Evolutionary conservation across 805 yeast genomes (phyloP), one percentile per base, ranked within the genome.

Genomic region (Kazachstania taianensis): DNA sequence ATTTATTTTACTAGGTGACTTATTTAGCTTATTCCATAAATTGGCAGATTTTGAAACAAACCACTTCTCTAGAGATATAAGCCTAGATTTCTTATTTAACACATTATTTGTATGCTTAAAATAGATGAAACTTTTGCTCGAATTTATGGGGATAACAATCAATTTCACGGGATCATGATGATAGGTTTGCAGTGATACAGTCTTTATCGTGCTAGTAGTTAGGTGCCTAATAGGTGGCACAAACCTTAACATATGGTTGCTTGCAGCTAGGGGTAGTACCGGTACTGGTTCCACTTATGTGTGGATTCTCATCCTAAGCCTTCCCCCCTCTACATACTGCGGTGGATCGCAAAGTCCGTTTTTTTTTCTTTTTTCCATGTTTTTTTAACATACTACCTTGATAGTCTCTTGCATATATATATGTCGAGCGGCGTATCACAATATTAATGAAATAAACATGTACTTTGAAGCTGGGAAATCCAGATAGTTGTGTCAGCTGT

Each of bases 71-170:
- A 46, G 45, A 30, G 49, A 44, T 5, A 63, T 56, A 10, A 69
- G 29, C 33, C 53, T 57, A 12, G 69, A 65, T n/a, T 44, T 53
- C 28, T 41, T 53, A 38, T 61, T 61, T n/a, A 58, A 20, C 2
- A 61, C 36, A 7, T 46, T 45, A 9, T 50, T 43, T 27, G 66
- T 65, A 48, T 76, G 78, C 55, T 80, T 81, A 60, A 84, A 82
- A 52, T 78, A 77, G 18, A 86, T 57, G 53, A 73, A 79, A 3
- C 82, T 68, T 40, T 70, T 69, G 35, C 65, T 54, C 3, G 73
- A 62, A 5, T 89, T 78, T 19, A 86, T 63, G 5, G 96, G 96
- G 5, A 85, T 62, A 3, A 84, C 72, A 9, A 82, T 60, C 20
- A 87, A 57, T 45, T 79, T 73, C 45, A 81, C 74, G 3, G 74